Conservation (phyloP, 305 asterid species). For the Petunia hybrid region DNA sequence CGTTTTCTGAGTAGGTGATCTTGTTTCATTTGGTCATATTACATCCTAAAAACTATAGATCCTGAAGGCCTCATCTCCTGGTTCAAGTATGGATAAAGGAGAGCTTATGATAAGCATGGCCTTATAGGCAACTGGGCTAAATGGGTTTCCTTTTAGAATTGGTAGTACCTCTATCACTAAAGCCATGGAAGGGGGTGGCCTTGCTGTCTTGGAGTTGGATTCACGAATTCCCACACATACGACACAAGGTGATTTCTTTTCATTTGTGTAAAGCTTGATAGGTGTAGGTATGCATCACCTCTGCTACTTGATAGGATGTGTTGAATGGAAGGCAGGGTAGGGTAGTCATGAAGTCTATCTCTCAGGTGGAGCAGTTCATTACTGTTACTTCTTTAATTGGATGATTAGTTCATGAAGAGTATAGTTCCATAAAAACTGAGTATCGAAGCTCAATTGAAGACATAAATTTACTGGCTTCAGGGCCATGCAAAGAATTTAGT, state of each 20-base stretch:
- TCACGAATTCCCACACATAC: background rate
- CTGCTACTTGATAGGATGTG: background rate
- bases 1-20: background rate
- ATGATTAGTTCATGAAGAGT: background rate
- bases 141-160: constrained; percentile 3
- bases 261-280: constrained; percentile 7
- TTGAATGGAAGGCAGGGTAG: background rate
- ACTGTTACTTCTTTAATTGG: background rate
- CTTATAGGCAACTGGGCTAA: background rate
- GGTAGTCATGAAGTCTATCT: background rate
- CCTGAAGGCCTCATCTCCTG: background rate
- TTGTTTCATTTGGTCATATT: constrained; percentile 2
- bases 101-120: background rate
- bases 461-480: constrained; percentile 4
- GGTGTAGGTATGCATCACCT: background rate
- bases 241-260: constrained; percentile 18
- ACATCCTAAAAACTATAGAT: constrained; percentile 1
- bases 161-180: constrained; percentile 7
- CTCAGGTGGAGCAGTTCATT: background rate
- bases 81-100: background rate
- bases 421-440: background rate
- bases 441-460: background rate
- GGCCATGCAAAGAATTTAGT: background rate
- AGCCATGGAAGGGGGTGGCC: background rate
- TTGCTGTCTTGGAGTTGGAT: background rate